Evolutionary conservation across 257 asterid species (phyloP).

Genomic region (Thymus mandschuricus): DNA sequence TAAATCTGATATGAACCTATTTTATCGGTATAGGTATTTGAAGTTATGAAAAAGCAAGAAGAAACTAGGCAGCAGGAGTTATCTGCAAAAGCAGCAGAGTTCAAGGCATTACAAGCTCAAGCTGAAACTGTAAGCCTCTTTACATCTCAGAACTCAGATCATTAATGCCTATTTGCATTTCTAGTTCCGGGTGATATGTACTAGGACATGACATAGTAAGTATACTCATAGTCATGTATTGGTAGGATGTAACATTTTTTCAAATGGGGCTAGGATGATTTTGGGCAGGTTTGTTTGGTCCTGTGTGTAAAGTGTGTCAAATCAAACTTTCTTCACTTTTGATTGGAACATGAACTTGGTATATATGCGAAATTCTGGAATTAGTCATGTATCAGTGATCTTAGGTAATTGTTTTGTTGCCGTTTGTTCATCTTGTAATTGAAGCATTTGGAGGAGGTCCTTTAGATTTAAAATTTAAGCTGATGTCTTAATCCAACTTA

Average conservation of each 20-base stretch:
- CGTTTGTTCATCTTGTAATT: background rate
- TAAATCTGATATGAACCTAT: conserved; percentile 12
- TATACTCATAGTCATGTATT: background rate
- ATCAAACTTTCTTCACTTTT: background rate
- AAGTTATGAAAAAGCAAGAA: conserved; percentile 78
- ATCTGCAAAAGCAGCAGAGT: conserved; percentile 66
- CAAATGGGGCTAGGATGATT: background rate
- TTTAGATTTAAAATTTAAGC: background rate
- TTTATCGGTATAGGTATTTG: conserved; percentile 60
- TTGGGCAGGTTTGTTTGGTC: conserved; percentile 8
- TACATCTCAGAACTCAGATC: background rate
- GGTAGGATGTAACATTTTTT: background rate
- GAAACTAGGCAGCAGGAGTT: conserved; percentile 80
- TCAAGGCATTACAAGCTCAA: conserved; percentile 83
- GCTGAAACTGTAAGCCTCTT: conserved; percentile 73
- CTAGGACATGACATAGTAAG: background rate
- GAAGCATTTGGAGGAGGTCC: conserved; percentile 4
- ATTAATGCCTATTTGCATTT: conserved; percentile 10
- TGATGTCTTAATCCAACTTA: background rate
- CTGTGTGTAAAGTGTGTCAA: background rate
- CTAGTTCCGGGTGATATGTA: conserved; percentile 1
- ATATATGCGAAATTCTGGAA: conserved; percentile 7
- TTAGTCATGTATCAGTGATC: background rate
- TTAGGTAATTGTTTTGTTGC: background rate
- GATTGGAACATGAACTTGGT: background rate